phyloP scores from a whole-genome alignment of 129 eudicot genomes.

The Flaveria sonorensis region DNA sequence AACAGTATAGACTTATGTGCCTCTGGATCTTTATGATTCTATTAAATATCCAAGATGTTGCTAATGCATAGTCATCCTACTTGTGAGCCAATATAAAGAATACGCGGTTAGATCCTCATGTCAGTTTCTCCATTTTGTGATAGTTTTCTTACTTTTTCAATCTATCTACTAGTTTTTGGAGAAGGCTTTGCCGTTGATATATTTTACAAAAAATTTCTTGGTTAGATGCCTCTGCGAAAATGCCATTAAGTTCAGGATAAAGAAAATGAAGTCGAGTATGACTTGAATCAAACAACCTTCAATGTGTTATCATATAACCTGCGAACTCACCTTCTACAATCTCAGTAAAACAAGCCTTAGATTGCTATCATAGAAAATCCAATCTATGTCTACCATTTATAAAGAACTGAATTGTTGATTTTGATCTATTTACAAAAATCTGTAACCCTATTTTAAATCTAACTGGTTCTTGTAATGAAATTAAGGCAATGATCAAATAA shows the following conservation, averaged over 20 bases:
- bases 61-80: background rate
- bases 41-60: constrained; percentile 6
- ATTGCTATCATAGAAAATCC: background rate
- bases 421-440: background rate
- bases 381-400: background rate
- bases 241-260: background rate
- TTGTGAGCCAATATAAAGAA: background rate
- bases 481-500: background rate
- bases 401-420: constrained; percentile 10
- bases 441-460: background rate
- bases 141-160: background rate
- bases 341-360: constrained; percentile 1
- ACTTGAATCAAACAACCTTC: background rate
- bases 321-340: constrained; percentile 3
- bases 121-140: background rate
- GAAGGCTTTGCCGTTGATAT: background rate
- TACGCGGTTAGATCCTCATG: background rate
- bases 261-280: constrained; percentile 3
- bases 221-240: background rate
- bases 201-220: background rate
- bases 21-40: constrained; percentile 8
- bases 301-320: background rate
- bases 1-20: background rate
- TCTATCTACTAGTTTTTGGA: background rate
- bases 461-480: background rate